Evolutionary conservation across 805 yeast genomes (phyloP), one percentile per base, ranked within the genome.

Genomic region (Zygosaccharomyces bailii): DNA sequence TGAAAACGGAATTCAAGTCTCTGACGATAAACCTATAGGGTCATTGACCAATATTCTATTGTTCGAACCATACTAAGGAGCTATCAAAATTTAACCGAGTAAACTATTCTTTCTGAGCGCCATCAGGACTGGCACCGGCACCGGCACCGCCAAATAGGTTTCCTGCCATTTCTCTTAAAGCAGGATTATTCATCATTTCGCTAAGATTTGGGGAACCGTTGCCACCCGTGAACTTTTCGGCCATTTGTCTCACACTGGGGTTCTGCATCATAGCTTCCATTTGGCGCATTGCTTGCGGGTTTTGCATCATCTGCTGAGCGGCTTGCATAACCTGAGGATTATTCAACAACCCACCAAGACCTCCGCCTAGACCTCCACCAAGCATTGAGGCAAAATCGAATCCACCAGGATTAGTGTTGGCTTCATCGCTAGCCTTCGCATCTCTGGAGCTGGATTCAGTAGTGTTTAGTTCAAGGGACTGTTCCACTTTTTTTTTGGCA

Each of bases 311-410:
- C 60, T 78, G 77, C 67, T 85, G 90, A 34, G 96, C 96, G 64
- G 89, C 89, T 66, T 83, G 85, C 84, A 84, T 84, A 49, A 91
- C 66, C 67, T 83, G 91, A n/a, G 99, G 99, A 67, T 90, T 89
- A 67, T 76, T 81, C 82, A 90, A 75, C 70, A 90, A 65, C 23
- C 81, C 78, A 38, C 79, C 72, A 45, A 88, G 71, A 52, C 90
- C 91, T 27, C 78, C 77, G 43, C 78, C 79, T 39, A 71, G 66
- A 6, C 37, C 40, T n/a, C 40, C 40, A 20, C 62, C 71, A 50
- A 84, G 71, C 81, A 84, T 63, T 25, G 76, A 73, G n/a, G 88
- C 67, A 20, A 87, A 66, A 57, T 86, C 96, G 63, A 85, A 56
- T 1, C 93, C 95, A 34, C 68, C 65, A 30, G 61, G 41, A 21